Evolutionary conservation across 2,329 filamentous ascomycete genomes (phyloP), one percentile per base, ranked within the genome.

Genomic region (Eutypella sp.): DNA sequence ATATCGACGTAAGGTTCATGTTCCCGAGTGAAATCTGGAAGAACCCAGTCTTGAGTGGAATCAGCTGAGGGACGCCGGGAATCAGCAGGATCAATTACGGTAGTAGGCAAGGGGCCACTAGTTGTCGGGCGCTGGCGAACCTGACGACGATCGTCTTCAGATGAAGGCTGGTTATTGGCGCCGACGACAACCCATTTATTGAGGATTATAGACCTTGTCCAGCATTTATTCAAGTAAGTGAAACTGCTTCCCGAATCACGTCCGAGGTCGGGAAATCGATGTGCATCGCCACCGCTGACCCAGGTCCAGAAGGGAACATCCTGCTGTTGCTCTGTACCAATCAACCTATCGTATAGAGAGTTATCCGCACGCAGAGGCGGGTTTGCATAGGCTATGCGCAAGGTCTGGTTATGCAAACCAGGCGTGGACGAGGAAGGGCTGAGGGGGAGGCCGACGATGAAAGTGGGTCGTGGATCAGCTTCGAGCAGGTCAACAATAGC

Each of bases 401-500:
- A 44, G n/a, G n/a, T n/a, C 22, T 46, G 47, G 23, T 44, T 36
- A 18, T 52, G 38, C 23, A 54, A 41, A 38, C 52, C 43, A 41
- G 47, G 22, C 25, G 16, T 23, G 20, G 20, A 27, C 7, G n/a
- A 22, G 18, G n/a, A 6, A 29, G 39, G 27, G 11, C 43, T 39
- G 15, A 52, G 34, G 15, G 49, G 29, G 46, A 54, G 42, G 24
- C 57, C 58, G 40, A 67, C 63, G 45, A 72, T 59, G 38, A 73
- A 73, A 37, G 66, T 66, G 43, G 70, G 67, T 44, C 70, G 63
- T 24, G 67, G 66, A 47, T 73, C 70, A 49, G 59, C 63, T 48
- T 66, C 59, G 51, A 72, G 62, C 11, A 73, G 61, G 52, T 70
- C 67, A 47, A 67, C 54, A 42, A 70, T 61, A 56, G 63, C 64